Evolutionary conservation across 2,329 filamentous ascomycete species (phyloP).

Genomic region (Talaromyces rugulosus): DNA sequence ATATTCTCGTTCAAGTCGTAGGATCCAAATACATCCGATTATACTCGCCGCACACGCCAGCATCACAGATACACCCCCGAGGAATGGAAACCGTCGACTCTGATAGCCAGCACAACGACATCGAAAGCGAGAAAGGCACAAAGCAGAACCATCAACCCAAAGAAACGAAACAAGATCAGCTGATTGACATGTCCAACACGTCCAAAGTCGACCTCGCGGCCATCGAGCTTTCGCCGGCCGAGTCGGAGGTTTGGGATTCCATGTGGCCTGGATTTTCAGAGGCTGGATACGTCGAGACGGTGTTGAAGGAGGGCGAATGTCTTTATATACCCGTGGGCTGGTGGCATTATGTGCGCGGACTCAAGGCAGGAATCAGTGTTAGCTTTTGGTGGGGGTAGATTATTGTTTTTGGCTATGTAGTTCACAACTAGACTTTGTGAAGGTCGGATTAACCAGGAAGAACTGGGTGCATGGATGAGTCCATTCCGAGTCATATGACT

Average conservation of each 20-base stretch:
- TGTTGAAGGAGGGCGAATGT: slow-evolving; percentile 76
- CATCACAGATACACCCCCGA: slow-evolving; percentile 36
- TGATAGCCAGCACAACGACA: neutral
- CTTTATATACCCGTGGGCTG: slow-evolving; percentile 89
- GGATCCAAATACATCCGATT: slow-evolving; percentile 89
- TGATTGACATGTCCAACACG: slow-evolving; percentile 88
- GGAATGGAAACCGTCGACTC: slow-evolving; percentile 33
- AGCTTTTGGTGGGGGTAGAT: slow-evolving; percentile 88
- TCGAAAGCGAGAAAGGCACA: neutral
- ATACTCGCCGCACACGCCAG: slow-evolving; percentile 65
- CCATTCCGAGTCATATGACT: slow-evolving; percentile 1
- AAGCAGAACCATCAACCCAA: neutral
- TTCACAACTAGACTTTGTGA: neutral
- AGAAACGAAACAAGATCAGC: slow-evolving; percentile 11
- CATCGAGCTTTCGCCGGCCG: slow-evolving; percentile 52
- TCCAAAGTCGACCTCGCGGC: slow-evolving; percentile 72
- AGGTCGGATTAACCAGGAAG: neutral
- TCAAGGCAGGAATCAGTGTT: slow-evolving; percentile 86
- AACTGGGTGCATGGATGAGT: neutral
- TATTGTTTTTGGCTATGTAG: neutral
- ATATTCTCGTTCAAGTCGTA: slow-evolving; percentile 83
- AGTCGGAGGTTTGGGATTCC: slow-evolving; percentile 39
- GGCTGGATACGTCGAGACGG: slow-evolving; percentile 66
- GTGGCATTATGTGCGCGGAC: slow-evolving; percentile 94
- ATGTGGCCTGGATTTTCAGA: slow-evolving; percentile 54